A percentile compares a stretch with the other conserved stretches of the same genome.
Conservation (phyloP, 2,329 filamentous ascomycete species). For the Exophiala xenobiotica region DNA sequence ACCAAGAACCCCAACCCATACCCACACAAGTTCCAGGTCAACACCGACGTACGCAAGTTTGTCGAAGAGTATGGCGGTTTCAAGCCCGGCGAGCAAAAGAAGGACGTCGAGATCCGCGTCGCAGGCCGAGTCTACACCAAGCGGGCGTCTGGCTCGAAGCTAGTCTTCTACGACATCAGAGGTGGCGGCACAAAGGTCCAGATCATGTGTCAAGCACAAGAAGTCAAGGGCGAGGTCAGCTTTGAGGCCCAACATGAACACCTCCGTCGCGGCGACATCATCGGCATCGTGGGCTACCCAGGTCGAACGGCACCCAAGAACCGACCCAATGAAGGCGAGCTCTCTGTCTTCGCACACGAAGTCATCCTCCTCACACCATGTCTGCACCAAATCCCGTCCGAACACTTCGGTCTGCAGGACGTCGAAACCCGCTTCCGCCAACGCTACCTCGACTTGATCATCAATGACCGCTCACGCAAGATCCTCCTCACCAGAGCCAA, state of each 20-base stretch:
- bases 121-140: constrained; percentile 89
- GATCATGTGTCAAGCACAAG: constrained; percentile 86
- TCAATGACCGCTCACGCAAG: constrained; percentile 84
- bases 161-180: constrained; percentile 87
- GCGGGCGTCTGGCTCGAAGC: constrained; percentile 76
- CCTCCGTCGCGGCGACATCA: constrained; percentile 86
- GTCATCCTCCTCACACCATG: constrained; percentile 85
- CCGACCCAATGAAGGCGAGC: constrained; percentile 75
- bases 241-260: constrained; percentile 90
- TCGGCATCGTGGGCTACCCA: constrained; percentile 81
- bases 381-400: constrained; percentile 83
- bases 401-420: constrained; percentile 94
- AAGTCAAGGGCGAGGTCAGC: constrained; percentile 64
- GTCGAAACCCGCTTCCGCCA: constrained; percentile 90
- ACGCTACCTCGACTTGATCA: constrained; percentile 92
- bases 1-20: constrained; percentile 78
- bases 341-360: constrained; percentile 89
- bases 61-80: constrained; percentile 70
- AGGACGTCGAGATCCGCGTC: constrained; percentile 72
- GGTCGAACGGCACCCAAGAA: constrained; percentile 87
- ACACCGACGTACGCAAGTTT: constrained; percentile 79
- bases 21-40: constrained; percentile 89
- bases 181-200: constrained; percentile 77
- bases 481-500: constrained; percentile 82
- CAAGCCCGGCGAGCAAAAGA: constrained; percentile 81